Evolutionary conservation across 2,329 filamentous ascomycete genomes (phyloP), one percentile per base, ranked within the genome.

Genomic region (Rhytidhysteron rufulum): DNA sequence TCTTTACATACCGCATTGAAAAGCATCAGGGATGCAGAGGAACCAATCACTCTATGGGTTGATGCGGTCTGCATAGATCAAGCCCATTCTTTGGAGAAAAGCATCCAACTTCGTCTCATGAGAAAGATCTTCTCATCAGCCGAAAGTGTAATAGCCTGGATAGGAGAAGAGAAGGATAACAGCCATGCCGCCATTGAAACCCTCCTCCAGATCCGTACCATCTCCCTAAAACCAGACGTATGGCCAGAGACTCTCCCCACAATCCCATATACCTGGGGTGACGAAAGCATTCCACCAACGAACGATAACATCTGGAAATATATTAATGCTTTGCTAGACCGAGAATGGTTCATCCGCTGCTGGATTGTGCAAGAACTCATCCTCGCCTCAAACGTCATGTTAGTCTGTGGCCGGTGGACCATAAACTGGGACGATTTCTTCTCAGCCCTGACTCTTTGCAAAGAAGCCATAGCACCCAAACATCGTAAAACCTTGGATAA

Each of bases 221-320:
- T 33, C 17, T 25, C 27, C 6, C 31, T 34, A 18, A 34, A n/a
- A 2, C 25, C 33, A 30, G 36, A 33, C 13, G 20, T 7, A 10
- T 42, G 42, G 42, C 42, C 42, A 4, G 19, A 34, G 16, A 22
- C 20, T 10, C 30, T 45, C 8, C 35, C 42, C 2, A 4, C 13
- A 4, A 39, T 42, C 15, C 65, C 1, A 64, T 60, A 1, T 60
- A 58, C 2, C 52, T 68, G 44, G 34, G 29, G 10, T 10, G 24
- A 11, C 19, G 10, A 37, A 20, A 7, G n/a, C 29, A 29, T 27
- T n/a, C 34, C 34, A 5, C 24, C 24, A n/a, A 6, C 10, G n/a
- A 24, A 34, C 9, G 36, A 45, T 37, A 20, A 30, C 9, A 34
- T 42, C 6, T 45, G 43, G 43, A 9, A 24, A 3, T 16, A 9